Evolutionary conservation across 2,329 filamentous ascomycete species (phyloP).

Genomic region (Trichocomaceae sp.): DNA sequence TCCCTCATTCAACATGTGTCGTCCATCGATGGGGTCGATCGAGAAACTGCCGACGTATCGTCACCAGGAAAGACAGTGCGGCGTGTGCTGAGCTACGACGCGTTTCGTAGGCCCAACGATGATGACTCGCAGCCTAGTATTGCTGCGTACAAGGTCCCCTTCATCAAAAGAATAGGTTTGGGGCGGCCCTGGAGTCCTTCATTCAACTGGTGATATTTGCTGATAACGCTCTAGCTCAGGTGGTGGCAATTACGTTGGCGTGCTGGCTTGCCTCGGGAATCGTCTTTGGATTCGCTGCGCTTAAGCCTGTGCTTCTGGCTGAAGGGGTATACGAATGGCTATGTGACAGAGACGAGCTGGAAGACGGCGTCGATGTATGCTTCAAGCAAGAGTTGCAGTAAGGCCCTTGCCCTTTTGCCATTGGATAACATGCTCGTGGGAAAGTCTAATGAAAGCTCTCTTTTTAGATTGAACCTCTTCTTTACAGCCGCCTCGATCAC

Average conservation of each 20-base stretch:
- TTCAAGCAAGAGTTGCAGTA: constrained; percentile 51
- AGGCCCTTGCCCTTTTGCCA: not conserved
- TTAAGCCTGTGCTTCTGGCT: constrained; percentile 72
- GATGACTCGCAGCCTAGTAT: constrained; percentile 39
- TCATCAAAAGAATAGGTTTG: constrained; percentile 28
- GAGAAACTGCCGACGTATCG: constrained; percentile 28
- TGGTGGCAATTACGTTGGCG: constrained; percentile 59
- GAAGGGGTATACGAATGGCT: constrained; percentile 64
- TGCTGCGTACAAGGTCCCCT: constrained; percentile 46
- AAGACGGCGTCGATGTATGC: constrained; percentile 46
- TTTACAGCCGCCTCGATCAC: constrained; percentile 83
- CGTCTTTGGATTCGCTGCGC: constrained; percentile 76
- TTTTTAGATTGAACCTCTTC: constrained; percentile 67
- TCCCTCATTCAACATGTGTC: constrained; percentile 49
- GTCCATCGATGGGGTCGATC: constrained; percentile 44
- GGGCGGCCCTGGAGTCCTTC: not conserved
- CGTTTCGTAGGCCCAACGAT: constrained; percentile 35
- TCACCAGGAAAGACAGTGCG: too few relatives aligned
- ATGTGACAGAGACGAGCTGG: constrained; percentile 50
- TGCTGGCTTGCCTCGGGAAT: constrained; percentile 72
- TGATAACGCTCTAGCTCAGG: constrained; percentile 46
- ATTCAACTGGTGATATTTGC: constrained; percentile 7
- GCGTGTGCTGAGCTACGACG: constrained; percentile 44
- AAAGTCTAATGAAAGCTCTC: constrained; percentile 8
- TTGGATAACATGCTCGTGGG: not conserved